Evolutionary conservation across 805 yeast species (phyloP), one percentile per base, ranked within the genome.

Genomic region (Schwanniomyces yamadae): DNA sequence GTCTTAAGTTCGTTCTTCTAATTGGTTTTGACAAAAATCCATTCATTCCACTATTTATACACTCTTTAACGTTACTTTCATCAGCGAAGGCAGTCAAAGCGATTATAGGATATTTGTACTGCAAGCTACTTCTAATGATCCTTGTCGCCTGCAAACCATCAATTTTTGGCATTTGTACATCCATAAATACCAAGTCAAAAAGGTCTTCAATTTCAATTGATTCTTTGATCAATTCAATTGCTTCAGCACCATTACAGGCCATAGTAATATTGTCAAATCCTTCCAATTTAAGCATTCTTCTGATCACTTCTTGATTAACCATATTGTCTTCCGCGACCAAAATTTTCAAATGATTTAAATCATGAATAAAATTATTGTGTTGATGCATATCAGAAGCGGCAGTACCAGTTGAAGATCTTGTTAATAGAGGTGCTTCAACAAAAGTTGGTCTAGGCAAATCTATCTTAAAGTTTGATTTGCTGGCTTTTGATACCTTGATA

Each of bases 41-140:
- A 45, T 82, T 71, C 98, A 91, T 93, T 3, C 98, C 98, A n/a
- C 84, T 81, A 13, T 78, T 82, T 39, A 85, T 56, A 58, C 98
- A 90, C 41, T 80, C 95, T 47, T 80, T 81, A 25, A 84, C 89
- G 51, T 90, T 91, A 30, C 90, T 81, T 44, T 86, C 88, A 59
- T 91, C 97, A 0, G 97, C 96, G 68, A 84, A 91, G 1, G 97
- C 98, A 0, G 98, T 90, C 36, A 91, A 72, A 0, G 97, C 98
- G 24, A 91, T 93, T 39, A 93, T 89, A 0, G 97, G 97, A 5
- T 76, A 74, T 1, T 55, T 54, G 52, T 75, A 85, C 4, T 72
- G 64, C 41, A 84, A 57, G 28, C 83, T 80, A 12, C 68, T 61
- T 29, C 96, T 69, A 23, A 91, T 83, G 51, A 75, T 69, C 42